Evolutionary conservation across 768 basidiomycete genomes (phyloP).

Genomic region (Rhodotorula kratochvilovae): DNA sequence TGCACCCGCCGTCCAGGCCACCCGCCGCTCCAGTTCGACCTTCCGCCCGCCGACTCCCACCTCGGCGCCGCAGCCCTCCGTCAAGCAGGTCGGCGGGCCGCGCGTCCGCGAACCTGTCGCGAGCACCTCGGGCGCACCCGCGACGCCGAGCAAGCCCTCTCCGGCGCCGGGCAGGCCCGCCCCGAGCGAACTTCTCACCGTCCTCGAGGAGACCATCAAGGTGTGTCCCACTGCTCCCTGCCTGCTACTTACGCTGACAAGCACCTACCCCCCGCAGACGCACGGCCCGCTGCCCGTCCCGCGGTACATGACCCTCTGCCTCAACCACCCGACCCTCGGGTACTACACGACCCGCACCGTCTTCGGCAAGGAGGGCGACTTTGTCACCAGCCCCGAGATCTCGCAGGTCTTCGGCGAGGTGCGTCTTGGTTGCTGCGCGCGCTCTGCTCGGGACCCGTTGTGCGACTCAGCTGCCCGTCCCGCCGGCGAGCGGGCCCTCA

Average conservation of each 20-base stretch:
- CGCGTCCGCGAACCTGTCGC: background rate
- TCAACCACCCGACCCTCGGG: conserved; percentile 81
- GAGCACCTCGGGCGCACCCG: background rate
- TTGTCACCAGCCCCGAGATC: conserved; percentile 94
- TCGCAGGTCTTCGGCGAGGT: conserved; percentile 96
- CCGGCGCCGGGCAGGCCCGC: background rate
- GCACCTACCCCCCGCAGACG: conserved; percentile 55
- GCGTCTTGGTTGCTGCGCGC: conserved; percentile 40
- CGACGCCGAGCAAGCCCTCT: background rate
- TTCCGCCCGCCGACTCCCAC: background rate
- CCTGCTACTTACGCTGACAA: background rate
- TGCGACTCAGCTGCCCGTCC: background rate
- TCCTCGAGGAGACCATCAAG: conserved; percentile 67
- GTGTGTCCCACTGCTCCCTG: conserved; percentile 47
- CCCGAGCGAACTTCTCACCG: conserved; percentile 25
- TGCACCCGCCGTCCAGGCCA: background rate
- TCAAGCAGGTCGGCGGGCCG: conserved; percentile 1
- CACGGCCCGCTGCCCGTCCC: conserved; percentile 84
- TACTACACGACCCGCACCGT: conserved; percentile 73
- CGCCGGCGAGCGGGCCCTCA: background rate
- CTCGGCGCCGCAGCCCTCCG: background rate
- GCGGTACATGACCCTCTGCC: conserved; percentile 84
- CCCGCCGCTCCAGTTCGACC: background rate
- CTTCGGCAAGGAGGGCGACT: conserved; percentile 84
- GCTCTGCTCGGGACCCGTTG: background rate